Evolutionary conservation across 31 red algal genomes (phyloP).

Genomic region (Asparagopsis taxiformis): DNA sequence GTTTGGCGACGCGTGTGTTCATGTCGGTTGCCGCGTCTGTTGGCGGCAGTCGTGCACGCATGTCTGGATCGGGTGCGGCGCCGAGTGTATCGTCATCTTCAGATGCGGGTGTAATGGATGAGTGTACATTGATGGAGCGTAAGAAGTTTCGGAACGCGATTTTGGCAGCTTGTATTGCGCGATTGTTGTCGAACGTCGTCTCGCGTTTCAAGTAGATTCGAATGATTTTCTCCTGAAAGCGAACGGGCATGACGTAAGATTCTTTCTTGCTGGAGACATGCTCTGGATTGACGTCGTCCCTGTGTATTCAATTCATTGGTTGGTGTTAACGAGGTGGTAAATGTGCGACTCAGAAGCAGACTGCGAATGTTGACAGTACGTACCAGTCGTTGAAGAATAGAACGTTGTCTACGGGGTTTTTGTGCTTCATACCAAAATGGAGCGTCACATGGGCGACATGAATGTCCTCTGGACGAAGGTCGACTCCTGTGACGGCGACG

Average conservation of each 20-base stretch:
- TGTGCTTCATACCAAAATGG: slow-evolving; percentile 76
- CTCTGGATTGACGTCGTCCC: slow-evolving; percentile 57
- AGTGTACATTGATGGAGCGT: slow-evolving; percentile 2
- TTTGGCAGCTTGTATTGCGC: slow-evolving; percentile 36
- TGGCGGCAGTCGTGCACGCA: not conserved
- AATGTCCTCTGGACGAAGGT: slow-evolving; percentile 75
- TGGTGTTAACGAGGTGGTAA: too few species aligned
- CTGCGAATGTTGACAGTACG: slow-evolving; percentile 6
- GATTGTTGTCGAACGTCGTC: slow-evolving; percentile 15
- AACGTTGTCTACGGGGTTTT: slow-evolving; percentile 86
- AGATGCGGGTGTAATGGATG: not conserved
- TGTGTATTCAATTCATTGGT: too few species aligned
- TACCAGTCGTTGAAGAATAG: slow-evolving; percentile 88
- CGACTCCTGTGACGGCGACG: slow-evolving; percentile 46
- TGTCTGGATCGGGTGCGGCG: not conserved
- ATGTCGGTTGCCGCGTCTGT: not conserved
- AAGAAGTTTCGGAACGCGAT: slow-evolving; percentile 61
- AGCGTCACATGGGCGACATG: slow-evolving; percentile 66
- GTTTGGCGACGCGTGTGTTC: not conserved
- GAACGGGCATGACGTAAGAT: slow-evolving; percentile 65
- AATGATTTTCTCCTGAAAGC: slow-evolving; percentile 75
- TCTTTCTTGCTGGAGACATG: slow-evolving; percentile 55
- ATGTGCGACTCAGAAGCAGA: too few species aligned
- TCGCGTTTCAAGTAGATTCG: slow-evolving; percentile 71
- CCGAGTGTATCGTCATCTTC: not conserved